Base-by-base conservation (phyloP, 768 basidiomycete species). In the Leccinellum albellum region DNA sequence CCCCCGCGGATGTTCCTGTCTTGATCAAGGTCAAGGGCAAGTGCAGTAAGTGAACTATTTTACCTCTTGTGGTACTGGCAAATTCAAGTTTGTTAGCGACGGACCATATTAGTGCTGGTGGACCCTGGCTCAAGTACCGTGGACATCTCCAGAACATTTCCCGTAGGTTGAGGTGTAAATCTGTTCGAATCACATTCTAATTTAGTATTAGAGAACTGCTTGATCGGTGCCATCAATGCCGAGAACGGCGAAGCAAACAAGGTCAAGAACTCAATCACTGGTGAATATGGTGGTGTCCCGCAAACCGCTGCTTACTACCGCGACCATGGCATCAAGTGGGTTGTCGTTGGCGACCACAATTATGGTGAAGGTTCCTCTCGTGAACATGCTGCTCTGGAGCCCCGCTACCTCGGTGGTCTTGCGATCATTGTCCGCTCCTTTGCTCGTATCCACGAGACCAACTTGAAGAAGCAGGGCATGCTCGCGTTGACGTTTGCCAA, bases 391-490 rank as follows among this genome's bases (percentile, higher is more conserved):
- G 94, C 94, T 24, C 88, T 97, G 54, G 94, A 96, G 75, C 94
- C 94, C 24, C 88, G 94, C 51, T 97, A 84, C 84, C 88, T 97
- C 57, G 94, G 94, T 59, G 96, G 95, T 61, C 81, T 94, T 56
- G 96, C 96, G 28, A 91, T 98, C 79, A 95, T 99, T 74, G 89
- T 89, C 71, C 86, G 94, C 73, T 94, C 91, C 32, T 98, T 98
- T 75, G 95, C 95, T 53, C 93, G 95, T 76, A 98, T 98, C 76
- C 95, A 96, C 76, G 94, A 91, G 79, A 93, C 93, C 70, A 94
- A 95, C 82, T 78, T 94, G 85, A 98, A 98, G 89, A 98, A 98
- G 85, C 95, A 98, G 79, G 94, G 94, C 66, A 94, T 96, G 92
- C 91, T 98, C 60, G 94, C 94, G 3, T 79, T 98, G 64, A 97